Evolutionary conservation across 768 basidiomycete genomes (phyloP).

Genomic region (Lepiota brunneoincarnata): DNA sequence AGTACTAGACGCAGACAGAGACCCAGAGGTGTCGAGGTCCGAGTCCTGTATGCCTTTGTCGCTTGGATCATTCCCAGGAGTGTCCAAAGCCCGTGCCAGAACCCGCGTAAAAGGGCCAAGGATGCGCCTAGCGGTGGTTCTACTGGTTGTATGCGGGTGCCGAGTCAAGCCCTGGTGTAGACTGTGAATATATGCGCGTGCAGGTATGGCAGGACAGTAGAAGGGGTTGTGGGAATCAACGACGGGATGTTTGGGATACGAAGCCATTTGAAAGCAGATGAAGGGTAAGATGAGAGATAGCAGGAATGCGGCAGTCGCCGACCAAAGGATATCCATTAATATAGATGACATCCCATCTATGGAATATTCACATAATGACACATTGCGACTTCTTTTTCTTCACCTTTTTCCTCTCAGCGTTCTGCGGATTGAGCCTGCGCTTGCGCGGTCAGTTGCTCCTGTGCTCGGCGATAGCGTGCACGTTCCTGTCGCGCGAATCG

Average conservation of each 20-base stretch:
- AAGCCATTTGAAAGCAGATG: neutral
- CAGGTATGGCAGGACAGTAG: slow-evolving; percentile 52
- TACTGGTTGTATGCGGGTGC: slow-evolving; percentile 15
- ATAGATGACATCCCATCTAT: slow-evolving; percentile 23
- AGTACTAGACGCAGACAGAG: neutral
- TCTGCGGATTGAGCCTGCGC: slow-evolving; percentile 18
- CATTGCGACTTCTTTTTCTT: slow-evolving; percentile 51
- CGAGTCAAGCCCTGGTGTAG: slow-evolving; percentile 32
- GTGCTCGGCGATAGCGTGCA: slow-evolving; percentile 26
- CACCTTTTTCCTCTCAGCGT: slow-evolving; percentile 26
- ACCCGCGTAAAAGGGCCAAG: slow-evolving; percentile 31
- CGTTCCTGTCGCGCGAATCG: slow-evolving; percentile 40
- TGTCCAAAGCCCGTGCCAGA: slow-evolving; percentile 26
- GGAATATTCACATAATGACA: slow-evolving; percentile 42
- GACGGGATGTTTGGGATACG: slow-evolving; percentile 24
- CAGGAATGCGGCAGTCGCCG: neutral
- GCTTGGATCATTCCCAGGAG: slow-evolving; percentile 3
- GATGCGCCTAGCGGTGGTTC: slow-evolving; percentile 10
- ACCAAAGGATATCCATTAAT: neutral
- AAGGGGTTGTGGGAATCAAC: slow-evolving; percentile 55
- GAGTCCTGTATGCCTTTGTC: slow-evolving; percentile 11
- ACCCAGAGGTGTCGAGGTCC: slow-evolving; percentile 12
- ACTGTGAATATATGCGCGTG: slow-evolving; percentile 42
- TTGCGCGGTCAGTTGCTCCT: slow-evolving; percentile 25
- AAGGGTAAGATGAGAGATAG: neutral